Evolutionary conservation across 768 basidiomycete genomes (phyloP).

Genomic region (Auricularia sp.): DNA sequence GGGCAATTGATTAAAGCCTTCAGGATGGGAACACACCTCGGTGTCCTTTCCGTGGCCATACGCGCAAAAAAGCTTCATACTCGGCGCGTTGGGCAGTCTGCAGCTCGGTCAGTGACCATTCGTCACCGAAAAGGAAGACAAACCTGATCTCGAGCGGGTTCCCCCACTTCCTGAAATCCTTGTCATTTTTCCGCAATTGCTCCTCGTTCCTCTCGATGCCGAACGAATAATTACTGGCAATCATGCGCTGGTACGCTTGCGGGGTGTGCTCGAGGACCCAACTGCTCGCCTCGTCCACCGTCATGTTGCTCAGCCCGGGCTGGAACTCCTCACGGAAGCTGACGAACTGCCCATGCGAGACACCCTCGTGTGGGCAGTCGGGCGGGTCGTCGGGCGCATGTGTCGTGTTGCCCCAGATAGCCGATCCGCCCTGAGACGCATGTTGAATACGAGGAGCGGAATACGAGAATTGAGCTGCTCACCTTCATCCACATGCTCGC

Average conservation of each 20-base stretch:
- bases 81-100: slow-evolving; percentile 81
- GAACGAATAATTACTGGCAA: slow-evolving; percentile 75
- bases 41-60: slow-evolving; percentile 97
- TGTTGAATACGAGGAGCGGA: neutral
- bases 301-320: slow-evolving; percentile 49
- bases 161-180: slow-evolving; percentile 79
- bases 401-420: slow-evolving; percentile 69
- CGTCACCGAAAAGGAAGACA: slow-evolving; percentile 1
- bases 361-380: slow-evolving; percentile 30
- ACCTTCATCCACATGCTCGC: slow-evolving; percentile 93
- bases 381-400: slow-evolving; percentile 72
- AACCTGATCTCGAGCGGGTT: slow-evolving; percentile 81
- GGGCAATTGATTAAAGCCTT: neutral
- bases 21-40: slow-evolving; percentile 39
- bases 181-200: slow-evolving; percentile 52
- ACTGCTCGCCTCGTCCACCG: slow-evolving; percentile 56
- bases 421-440: slow-evolving; percentile 56
- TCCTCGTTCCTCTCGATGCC: slow-evolving; percentile 74
- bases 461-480: slow-evolving; percentile 6
- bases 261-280: slow-evolving; percentile 85
- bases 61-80: slow-evolving; percentile 84
- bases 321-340: slow-evolving; percentile 48
- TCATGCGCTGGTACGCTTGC: slow-evolving; percentile 58
- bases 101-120: neutral
- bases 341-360: slow-evolving; percentile 72